Evolutionary conservation across 2,329 filamentous ascomycete genomes (phyloP).

Genomic region (Paecilomyces niveus): DNA sequence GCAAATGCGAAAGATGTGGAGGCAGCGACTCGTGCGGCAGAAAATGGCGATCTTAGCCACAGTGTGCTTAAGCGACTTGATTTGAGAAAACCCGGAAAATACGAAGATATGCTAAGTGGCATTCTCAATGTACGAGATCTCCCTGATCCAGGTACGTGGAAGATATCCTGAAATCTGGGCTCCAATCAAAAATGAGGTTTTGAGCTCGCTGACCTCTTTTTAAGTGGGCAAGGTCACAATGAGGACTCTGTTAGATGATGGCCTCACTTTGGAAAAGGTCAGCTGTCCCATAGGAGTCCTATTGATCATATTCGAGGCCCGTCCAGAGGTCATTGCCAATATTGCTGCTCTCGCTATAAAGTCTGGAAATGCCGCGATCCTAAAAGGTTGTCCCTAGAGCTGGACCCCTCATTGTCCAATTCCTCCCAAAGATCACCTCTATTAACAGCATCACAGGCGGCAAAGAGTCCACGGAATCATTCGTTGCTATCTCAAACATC

Average conservation of each 20-base stretch:
- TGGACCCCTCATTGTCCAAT: not conserved
- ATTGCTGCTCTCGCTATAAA: slow-evolving; percentile 95
- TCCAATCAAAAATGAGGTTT: not conserved
- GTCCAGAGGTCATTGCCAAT: slow-evolving; percentile 96
- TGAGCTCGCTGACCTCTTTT: not conserved
- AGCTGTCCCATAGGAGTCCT: slow-evolving; percentile 96
- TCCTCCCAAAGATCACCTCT: not conserved
- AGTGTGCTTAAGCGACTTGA: slow-evolving; percentile 86
- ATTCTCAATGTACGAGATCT: slow-evolving; percentile 81
- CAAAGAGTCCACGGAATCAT: slow-evolving; percentile 93
- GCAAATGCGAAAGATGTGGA: slow-evolving; percentile 82
- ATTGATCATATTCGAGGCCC: slow-evolving; percentile 95
- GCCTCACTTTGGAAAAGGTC: slow-evolving; percentile 75
- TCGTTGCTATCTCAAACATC: slow-evolving; percentile 77
- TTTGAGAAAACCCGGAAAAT: slow-evolving; percentile 79
- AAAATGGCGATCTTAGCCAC: slow-evolving; percentile 67
- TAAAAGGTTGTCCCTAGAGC: slow-evolving; percentile 59
- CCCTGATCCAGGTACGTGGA: slow-evolving; percentile 69
- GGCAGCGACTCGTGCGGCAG: slow-evolving; percentile 64
- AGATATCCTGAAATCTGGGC: not conserved
- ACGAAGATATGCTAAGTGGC: slow-evolving; percentile 94
- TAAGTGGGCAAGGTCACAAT: slow-evolving; percentile 77
- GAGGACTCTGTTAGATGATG: slow-evolving; percentile 78
- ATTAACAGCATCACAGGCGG: slow-evolving; percentile 52
- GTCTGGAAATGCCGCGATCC: slow-evolving; percentile 91